Evolutionary conservation across 345 rosid genomes (phyloP), one percentile per base, ranked within the genome.

Genomic region (Pelargonium nanum): DNA sequence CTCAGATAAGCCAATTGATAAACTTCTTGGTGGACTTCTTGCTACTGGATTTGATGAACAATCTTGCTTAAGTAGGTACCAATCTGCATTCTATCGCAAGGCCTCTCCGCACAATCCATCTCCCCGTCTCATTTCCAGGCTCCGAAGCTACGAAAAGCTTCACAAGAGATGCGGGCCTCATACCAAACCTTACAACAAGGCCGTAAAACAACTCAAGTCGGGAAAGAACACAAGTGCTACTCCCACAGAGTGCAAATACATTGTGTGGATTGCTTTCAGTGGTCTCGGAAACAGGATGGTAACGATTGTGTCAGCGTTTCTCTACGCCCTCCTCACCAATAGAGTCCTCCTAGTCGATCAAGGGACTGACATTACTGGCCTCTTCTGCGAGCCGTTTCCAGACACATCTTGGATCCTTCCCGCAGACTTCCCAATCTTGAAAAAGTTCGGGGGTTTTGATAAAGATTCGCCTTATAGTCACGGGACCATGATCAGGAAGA

Each of bases 241-340:
- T 1, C 64, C 77, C 9, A 20, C 69, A 23, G 77, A 81, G 22
- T 87, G 95, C 65, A 80, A 65, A 62, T 87, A 85, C 44, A 66
- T 85, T 55, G 84, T 87, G 17, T 87, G 84, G 87, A 70, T 81
- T 65, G 71, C 82, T 45, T 85, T 65, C 50, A 87, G 91, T 21
- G 95, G 95, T 56, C 68, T 85, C 76, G 95, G 95, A 24, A 88
- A 85, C 77, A 69, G 80, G 68, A 80, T 88, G 34, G 60, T 88
- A 22, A 75, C 84, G 51, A 68, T 88, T 28, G 72, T 86, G 53
- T 81, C 91, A 6, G 73, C 77, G 5, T 85, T 88, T 71, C 78
- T 88, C 3, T 86, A 86, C 21, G 88, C 90, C 54, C 75, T 86
- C 64, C 75, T 86, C 62, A 78, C 94, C 3, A 65, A 82, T 58